phyloP scores from a whole-genome alignment of 2,329 filamentous ascomycete species.

The Neofusicoccum laricinum region DNA sequence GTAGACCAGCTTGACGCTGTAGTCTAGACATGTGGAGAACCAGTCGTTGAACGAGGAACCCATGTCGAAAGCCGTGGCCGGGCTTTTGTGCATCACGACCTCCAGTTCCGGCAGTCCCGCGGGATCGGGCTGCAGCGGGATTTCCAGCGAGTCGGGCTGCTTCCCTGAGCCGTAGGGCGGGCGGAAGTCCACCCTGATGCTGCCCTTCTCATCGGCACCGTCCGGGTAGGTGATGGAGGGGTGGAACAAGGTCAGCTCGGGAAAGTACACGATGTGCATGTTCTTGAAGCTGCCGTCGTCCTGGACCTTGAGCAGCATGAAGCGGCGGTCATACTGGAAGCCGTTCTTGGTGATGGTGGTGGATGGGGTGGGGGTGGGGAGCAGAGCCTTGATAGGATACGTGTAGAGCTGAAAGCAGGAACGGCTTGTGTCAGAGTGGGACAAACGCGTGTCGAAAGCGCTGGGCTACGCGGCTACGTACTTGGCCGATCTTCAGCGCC shows the following conservation, averaged over 20 bases:
- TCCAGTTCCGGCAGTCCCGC: slow-evolving; percentile 34
- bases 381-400: slow-evolving; percentile 49
- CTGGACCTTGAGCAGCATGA: slow-evolving; percentile 17
- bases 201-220: slow-evolving; percentile 23
- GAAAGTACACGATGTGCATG: slow-evolving; percentile 31
- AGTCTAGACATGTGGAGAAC: slow-evolving; percentile 46
- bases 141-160: slow-evolving; percentile 28
- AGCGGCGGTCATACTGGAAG: slow-evolving; percentile 43
- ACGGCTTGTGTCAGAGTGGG: neutral
- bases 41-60: slow-evolving; percentile 39
- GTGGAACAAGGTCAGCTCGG: slow-evolving; percentile 12
- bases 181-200: slow-evolving; percentile 39
- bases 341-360: slow-evolving; percentile 43
- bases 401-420: slow-evolving; percentile 36
- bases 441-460: neutral
- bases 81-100: slow-evolving; percentile 44
- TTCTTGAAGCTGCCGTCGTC: slow-evolving; percentile 31
- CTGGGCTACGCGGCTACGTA: slow-evolving; percentile 17
- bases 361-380: slow-evolving; percentile 35
- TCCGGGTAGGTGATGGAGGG: slow-evolving; percentile 29
- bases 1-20: slow-evolving; percentile 42
- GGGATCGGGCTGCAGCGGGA: slow-evolving; percentile 41
- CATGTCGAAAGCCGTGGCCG: slow-evolving; percentile 45
- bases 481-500: slow-evolving; percentile 33
- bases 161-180: slow-evolving; percentile 29